Evolutionary conservation across 1,139 yeast genomes (phyloP), one percentile per base, ranked within the genome.

Genomic region (Nematodospora anomalae): DNA sequence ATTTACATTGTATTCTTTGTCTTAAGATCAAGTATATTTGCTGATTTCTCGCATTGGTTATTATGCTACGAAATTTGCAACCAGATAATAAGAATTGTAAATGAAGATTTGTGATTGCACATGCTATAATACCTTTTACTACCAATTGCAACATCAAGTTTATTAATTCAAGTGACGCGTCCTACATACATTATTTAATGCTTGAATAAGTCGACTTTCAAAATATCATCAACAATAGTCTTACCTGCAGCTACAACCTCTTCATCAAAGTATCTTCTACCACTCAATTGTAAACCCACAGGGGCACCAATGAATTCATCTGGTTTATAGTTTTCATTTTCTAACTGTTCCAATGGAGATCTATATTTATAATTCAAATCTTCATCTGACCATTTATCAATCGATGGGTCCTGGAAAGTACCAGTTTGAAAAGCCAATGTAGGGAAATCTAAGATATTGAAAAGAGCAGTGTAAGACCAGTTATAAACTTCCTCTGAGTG

Each of bases 391-490:
- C 75, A 70, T 43, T 55, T 55, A 50, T 71, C 76, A 26, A 62
- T 38, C 6, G 46, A 36, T 11, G 76, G 76, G 52, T 80, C 85
- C 51, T 78, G 85, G 51, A 57, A 66, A 45, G 79, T 57, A 10
- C 84, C 83, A 6, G 85, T 74, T 51, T 83, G 87, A 58, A 79
- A 64, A 2, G 71, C 70, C 41, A 80, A 71, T 27, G 80, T 70
- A 32, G 88, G 84, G 50, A 77, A 67, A 53, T 82, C 88, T 46
- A 80, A 59, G 38, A 81, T 54, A 54, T 81, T 82, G 70, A 79
- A 83, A 46, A 83, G 71, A 0, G 86, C 60, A 9, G 89, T 82
- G 62, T 83, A 83, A 3, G 87, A 82, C 92, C 94, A 83, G 59
- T 82, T 81, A 53, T 74, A 76, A 9, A 83, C 74, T 36, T 76